A percentile compares a stretch with the other conserved stretches of the same genome.
These are phyloP conservation scores for Paragyromitra xinjiangensis DNA, from an alignment of 495 filamentous ascomycete genomes.

Conservation along the genomic window DNA sequence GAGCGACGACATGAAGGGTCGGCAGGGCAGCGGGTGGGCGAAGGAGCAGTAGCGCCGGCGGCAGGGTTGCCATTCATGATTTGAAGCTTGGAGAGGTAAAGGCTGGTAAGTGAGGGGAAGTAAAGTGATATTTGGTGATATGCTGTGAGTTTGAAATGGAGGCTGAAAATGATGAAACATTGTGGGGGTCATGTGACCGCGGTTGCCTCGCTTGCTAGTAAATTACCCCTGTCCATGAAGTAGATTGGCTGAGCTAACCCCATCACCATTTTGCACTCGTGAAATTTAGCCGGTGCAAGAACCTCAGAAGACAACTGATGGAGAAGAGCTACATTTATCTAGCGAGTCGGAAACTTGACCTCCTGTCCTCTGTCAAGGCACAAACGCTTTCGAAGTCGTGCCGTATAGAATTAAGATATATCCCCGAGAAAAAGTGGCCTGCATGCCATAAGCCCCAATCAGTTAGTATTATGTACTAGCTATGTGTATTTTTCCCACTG, in stretches of 20 bases:
- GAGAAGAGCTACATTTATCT: too few relatives aligned
- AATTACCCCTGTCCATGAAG: conserved; percentile 19
- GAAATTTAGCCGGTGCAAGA: not conserved
- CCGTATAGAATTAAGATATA: too few relatives aligned
- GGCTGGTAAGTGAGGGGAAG: conserved; percentile 26
- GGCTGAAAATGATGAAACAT: conserved; percentile 51
- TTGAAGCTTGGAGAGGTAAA: not conserved
- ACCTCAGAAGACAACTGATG: too few relatives aligned
- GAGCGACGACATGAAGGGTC: conserved; percentile 45
- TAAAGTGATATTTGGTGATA: conserved; percentile 44
- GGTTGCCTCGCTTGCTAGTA: conserved; percentile 46
- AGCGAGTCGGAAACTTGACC: too few relatives aligned
- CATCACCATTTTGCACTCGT: conserved; percentile 38
- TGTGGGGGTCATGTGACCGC: conserved; percentile 40
- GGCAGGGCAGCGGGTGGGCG: conserved; percentile 45
- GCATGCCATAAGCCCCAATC: too few relatives aligned
- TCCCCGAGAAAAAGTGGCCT: too few relatives aligned
- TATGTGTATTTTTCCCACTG: not conserved
- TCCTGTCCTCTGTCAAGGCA: too few relatives aligned
- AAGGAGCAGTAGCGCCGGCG: conserved; percentile 16
- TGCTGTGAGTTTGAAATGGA: conserved; percentile 38
- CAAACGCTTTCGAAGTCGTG: too few relatives aligned
- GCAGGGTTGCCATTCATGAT: conserved; percentile 36
- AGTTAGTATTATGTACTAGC: not conserved
- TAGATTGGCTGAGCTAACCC: conserved; percentile 5